These are phyloP conservation scores for Penicillium alfredii DNA, from an alignment of 495 filamentous ascomycete species.

Conservation along the genomic window DNA sequence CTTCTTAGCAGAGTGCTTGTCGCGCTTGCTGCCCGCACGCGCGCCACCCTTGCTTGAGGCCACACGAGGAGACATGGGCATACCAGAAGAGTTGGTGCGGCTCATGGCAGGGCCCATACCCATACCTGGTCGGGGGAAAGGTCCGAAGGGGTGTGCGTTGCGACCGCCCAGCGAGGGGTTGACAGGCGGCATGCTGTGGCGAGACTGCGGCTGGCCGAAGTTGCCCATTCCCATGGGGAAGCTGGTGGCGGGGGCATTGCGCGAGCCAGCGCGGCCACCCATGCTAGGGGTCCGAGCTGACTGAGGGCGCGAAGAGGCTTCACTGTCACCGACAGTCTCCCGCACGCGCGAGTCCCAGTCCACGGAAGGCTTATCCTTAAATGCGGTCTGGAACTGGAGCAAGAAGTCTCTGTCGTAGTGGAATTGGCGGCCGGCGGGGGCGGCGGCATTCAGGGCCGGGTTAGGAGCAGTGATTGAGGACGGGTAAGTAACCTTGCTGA, in stretches of 20 bases:
- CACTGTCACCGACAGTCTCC: constrained; percentile 76
- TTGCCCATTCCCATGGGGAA: constrained; percentile 77
- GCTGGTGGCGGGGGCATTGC: constrained; percentile 31
- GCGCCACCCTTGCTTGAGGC: constrained; percentile 47
- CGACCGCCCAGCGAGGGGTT: constrained; percentile 54
- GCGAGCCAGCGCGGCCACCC: constrained; percentile 42
- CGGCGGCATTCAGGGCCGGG: constrained; percentile 73
- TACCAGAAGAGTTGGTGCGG: constrained; percentile 49
- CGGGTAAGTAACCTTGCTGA: constrained; percentile 68
- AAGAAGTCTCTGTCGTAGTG: constrained; percentile 94
- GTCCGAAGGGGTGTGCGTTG: constrained; percentile 53
- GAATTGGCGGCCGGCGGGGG: constrained; percentile 73
- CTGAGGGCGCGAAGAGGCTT: constrained; percentile 58
- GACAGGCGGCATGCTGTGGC: constrained; percentile 56
- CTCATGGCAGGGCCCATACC: constrained; percentile 49
- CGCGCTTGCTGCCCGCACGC: constrained; percentile 55
- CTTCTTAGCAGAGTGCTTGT: constrained; percentile 49
- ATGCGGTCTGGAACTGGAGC: constrained; percentile 91
- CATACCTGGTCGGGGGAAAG: constrained; percentile 53
- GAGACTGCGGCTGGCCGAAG: constrained; percentile 50
- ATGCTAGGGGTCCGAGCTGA: constrained; percentile 63
- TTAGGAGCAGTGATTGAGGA: constrained; percentile 78
- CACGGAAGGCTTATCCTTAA: constrained; percentile 87
- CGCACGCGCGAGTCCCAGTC: constrained; percentile 84
- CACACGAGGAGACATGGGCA: constrained; percentile 50